These are phyloP conservation scores for Marasmius tenuissimus DNA, from an alignment of 1,284 basidiomycete genomes.

Conservation along the genomic window DNA sequence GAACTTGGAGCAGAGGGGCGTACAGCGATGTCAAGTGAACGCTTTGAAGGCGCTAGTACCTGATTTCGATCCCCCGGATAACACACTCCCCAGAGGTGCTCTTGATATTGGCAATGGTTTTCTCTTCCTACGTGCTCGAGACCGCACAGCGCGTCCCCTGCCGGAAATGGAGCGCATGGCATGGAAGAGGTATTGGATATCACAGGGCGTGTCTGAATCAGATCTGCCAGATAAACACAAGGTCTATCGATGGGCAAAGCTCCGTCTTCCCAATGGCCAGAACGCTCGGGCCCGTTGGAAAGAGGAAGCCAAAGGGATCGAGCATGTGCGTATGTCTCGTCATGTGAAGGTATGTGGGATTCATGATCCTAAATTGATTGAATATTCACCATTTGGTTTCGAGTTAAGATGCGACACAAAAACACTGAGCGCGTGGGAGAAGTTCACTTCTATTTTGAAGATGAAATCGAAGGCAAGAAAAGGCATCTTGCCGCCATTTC, in stretches of 20 bases:
- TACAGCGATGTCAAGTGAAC: conserved; percentile 21
- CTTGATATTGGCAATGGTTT: neutral
- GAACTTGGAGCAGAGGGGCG: conserved; percentile 22
- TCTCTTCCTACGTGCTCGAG: neutral
- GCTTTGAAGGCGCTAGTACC: conserved; percentile 11
- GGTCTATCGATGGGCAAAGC: conserved; percentile 22
- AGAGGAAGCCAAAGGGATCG: conserved; percentile 10
- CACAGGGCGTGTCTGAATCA: neutral
- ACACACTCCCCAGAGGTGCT: neutral
- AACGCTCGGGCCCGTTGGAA: conserved; percentile 25
- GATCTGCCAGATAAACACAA: neutral
- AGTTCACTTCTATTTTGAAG: conserved; percentile 9
- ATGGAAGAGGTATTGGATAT: neutral
- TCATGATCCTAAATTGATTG: neutral
- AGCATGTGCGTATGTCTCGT: conserved; percentile 17
- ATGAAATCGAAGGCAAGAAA: neutral
- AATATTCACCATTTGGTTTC: no score
- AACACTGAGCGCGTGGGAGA: conserved; percentile 6
- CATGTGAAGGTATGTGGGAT: conserved; percentile 22
- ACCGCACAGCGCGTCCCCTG: neutral
- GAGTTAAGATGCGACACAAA: no score
- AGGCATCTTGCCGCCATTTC: conserved; percentile 9
- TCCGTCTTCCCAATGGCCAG: conserved; percentile 28
- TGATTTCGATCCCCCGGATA: neutral
- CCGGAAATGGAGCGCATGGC: neutral